Evolutionary conservation across 768 basidiomycete species (phyloP).

Genomic region (Leccinum subgranulosum): DNA sequence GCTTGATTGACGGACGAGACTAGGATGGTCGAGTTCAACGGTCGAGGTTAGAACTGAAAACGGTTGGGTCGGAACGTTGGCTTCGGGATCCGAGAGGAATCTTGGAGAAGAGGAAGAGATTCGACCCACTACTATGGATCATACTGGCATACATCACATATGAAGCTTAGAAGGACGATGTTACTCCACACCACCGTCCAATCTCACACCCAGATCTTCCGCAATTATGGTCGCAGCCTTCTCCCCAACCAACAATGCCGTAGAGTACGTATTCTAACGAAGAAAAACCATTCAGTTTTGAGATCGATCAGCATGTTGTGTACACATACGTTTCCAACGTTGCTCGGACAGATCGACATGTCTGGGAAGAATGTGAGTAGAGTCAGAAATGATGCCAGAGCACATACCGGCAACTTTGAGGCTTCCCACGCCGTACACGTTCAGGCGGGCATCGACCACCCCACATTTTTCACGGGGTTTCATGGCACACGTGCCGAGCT

Average conservation of each 20-base stretch:
- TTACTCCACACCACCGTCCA: too few species aligned
- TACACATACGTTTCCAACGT: slow-evolving; percentile 4
- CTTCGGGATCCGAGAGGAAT: too few species aligned
- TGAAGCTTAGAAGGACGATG: too few species aligned
- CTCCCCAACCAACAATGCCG: not conserved
- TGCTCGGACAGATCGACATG: slow-evolving; percentile 7
- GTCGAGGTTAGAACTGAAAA: too few species aligned
- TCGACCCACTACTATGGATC: too few species aligned
- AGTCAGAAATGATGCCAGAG: not conserved
- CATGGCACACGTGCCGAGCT: slow-evolving; percentile 59
- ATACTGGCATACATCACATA: too few species aligned
- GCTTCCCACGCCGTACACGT: slow-evolving; percentile 11
- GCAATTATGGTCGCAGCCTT: not conserved
- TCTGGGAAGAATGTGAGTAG: not conserved
- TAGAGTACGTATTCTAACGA: not conserved
- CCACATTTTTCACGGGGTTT: slow-evolving; percentile 30
- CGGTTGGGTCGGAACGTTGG: too few species aligned
- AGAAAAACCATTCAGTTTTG: not conserved
- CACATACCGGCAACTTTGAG: slow-evolving; percentile 17
- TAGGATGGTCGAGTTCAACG: too few species aligned
- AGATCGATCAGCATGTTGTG: not conserved
- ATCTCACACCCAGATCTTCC: not conserved
- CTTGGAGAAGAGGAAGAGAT: too few species aligned
- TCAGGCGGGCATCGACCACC: slow-evolving; percentile 12
- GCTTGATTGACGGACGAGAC: too few species aligned